Base-by-base conservation (phyloP, 352 stramenopile genomes). In the Globisporangium radiosum region DNA sequence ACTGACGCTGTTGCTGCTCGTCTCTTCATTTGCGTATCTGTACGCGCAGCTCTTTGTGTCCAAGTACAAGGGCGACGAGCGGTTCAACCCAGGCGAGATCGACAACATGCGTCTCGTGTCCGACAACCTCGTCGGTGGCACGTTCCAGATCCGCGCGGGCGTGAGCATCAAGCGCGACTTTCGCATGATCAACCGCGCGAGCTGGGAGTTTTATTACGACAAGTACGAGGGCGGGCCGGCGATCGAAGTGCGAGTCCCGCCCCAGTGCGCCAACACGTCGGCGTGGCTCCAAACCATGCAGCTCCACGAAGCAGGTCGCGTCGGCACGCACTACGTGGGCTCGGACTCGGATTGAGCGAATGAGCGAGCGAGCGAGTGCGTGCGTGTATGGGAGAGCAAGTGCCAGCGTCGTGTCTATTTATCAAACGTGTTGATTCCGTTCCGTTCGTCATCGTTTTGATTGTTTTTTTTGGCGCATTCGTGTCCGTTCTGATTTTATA, bases 81-180 rank as follows among this genome's bases (percentile, higher is more conserved):
- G 66, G 47, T 72, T 75, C 63, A 85, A 70, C 39, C 81, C 81
- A 9, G 78, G 81, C 10, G 69, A 62, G 33, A 80, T 91, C 33
- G 73, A 88, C 70, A 91, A 91, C 62, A 91, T 87, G 77, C 63
- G 75, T 14, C 69, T 91, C 25, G 77, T 91, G 63, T 81, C 78
- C 33, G 79, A 91, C 52, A 70, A 86, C 56, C 66, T 88, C 9
- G 71, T 76, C 50, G 52, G 89, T 49, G 81, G 81, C 39, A 85
- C 76, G 38, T 86, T 91, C 57, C 72, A 86, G 62, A 74, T 91
- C n/a, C 82, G 78, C 13, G 54, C 54, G 4, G 65, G 72, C 13
- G 65, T 89, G 37, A 56, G 60, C 9, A 85, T 91, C 55, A 91
- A 91, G 69, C 76, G 73, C 58, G 70, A 91, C 58, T 91, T 88